Evolutionary conservation across 2,329 filamentous ascomycete genomes (phyloP).

Genomic region (Cordyceps fumosorosea): DNA sequence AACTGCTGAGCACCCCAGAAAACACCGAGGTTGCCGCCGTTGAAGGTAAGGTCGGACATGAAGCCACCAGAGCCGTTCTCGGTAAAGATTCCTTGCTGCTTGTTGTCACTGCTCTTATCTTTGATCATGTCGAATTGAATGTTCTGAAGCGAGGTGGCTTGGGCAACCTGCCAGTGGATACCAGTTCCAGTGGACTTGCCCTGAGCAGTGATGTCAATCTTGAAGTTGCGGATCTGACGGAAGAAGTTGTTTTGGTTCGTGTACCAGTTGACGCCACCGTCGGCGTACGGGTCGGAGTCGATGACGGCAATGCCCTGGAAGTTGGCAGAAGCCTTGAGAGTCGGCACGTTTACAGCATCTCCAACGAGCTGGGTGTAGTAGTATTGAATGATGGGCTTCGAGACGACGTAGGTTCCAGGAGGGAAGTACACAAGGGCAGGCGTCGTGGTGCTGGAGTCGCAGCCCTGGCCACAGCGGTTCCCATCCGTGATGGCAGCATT

Average conservation of each 20-base stretch:
- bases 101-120: slow-evolving; percentile 56
- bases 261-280: slow-evolving; percentile 64
- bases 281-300: slow-evolving; percentile 77
- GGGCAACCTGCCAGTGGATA: slow-evolving; percentile 83
- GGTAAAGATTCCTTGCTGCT: slow-evolving; percentile 74
- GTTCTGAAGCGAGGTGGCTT: slow-evolving; percentile 74
- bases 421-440: slow-evolving; percentile 92
- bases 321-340: slow-evolving; percentile 62
- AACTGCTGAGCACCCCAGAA: slow-evolving; percentile 86
- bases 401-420: slow-evolving; percentile 77
- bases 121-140: slow-evolving; percentile 73
- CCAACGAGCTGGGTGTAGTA: slow-evolving; percentile 95
- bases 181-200: slow-evolving; percentile 56
- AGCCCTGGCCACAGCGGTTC: slow-evolving; percentile 70
- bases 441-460: slow-evolving; percentile 75
- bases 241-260: slow-evolving; percentile 82
- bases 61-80: slow-evolving; percentile 81
- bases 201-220: slow-evolving; percentile 67
- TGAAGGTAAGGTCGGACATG: slow-evolving; percentile 77
- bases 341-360: slow-evolving; percentile 65
- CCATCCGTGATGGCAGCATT: slow-evolving; percentile 76
- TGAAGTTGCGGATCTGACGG: slow-evolving; percentile 74
- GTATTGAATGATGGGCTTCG: slow-evolving; percentile 69
- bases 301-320: slow-evolving; percentile 86
- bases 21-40: slow-evolving; percentile 70